Percentiles rank a stretch among this genome's conserved stretches.
Conservation (phyloP, 441 rosid genomes). For the Pelargonium cotyledonis region DNA sequence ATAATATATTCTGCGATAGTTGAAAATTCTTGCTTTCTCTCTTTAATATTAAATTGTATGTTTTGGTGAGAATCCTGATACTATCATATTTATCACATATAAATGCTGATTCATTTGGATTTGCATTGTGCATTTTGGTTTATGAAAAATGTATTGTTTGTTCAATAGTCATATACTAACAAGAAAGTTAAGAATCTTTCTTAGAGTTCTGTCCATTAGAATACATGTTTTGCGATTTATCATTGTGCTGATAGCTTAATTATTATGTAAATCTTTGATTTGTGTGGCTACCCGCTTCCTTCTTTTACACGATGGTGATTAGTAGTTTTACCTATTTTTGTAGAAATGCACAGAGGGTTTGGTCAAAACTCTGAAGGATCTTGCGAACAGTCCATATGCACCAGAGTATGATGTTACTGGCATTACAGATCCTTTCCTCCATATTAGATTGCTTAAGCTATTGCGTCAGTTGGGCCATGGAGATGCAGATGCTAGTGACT, state of each 20-base stretch:
- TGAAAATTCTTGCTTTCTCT: conserved; percentile 9
- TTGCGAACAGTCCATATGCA: conserved; percentile 83
- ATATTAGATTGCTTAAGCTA: conserved; percentile 84
- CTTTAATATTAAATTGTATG: not conserved
- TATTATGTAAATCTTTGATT: conserved; percentile 11
- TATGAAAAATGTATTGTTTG: not conserved
- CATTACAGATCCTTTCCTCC: conserved; percentile 93
- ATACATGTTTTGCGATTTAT: not conserved
- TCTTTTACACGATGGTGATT: conserved; percentile 9
- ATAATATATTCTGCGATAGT: not conserved
- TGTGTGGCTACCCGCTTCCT: conserved; percentile 11
- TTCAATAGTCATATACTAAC: conserved; percentile 11
- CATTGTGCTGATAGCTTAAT: not conserved
- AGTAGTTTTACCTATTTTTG: conserved; percentile 23
- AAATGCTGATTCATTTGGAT: not conserved
- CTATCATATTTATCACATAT: not conserved
- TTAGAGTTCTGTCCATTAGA: not conserved
- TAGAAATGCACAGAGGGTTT: conserved; percentile 88
- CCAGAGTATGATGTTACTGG: conserved; percentile 99
- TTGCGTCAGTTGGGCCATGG: conserved; percentile 88
- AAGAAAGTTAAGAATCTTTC: not conserved
- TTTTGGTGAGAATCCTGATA: not conserved
- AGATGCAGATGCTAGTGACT: conserved; percentile 90
- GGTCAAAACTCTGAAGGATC: conserved; percentile 80
- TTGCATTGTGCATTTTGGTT: conserved; percentile 13